These are phyloP conservation scores for Galerina marginata DNA, from an alignment of 768 basidiomycete genomes.

Conservation along the genomic window DNA sequence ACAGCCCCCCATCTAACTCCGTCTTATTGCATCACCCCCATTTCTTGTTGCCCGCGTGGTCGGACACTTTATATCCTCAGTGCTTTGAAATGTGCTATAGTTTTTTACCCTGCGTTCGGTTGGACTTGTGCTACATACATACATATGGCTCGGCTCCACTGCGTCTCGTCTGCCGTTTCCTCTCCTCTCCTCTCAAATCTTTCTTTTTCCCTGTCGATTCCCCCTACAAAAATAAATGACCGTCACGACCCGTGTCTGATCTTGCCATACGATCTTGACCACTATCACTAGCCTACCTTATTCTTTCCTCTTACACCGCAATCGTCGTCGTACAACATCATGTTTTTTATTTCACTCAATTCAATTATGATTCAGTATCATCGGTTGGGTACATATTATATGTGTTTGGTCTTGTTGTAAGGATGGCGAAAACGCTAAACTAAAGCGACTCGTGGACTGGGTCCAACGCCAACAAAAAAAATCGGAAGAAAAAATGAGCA, in stretches of 20 bases:
- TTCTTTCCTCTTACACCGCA: slow-evolving; percentile 48
- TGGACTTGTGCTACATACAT: slow-evolving; percentile 24
- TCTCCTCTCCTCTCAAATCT: slow-evolving; percentile 14
- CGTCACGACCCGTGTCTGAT: slow-evolving; percentile 26
- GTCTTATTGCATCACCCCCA: slow-evolving; percentile 9
- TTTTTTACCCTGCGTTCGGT: slow-evolving; percentile 20
- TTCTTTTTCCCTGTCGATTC: slow-evolving; percentile 17
- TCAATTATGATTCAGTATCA: slow-evolving; percentile 39
- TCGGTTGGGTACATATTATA: not conserved
- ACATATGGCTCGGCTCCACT: slow-evolving; percentile 16
- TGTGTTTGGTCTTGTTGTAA: not conserved
- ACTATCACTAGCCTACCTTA: slow-evolving; percentile 32
- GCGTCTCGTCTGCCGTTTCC: slow-evolving; percentile 14
- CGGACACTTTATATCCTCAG: slow-evolving; percentile 44
- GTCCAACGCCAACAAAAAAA: too few relatives aligned
- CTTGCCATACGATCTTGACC: slow-evolving; percentile 23
- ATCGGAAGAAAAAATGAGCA: too few relatives aligned
- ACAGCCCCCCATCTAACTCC: slow-evolving; percentile 9
- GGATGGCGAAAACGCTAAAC: not conserved
- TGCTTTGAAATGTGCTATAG: slow-evolving; percentile 29
- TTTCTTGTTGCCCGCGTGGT: slow-evolving; percentile 36
- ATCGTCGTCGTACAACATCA: slow-evolving; percentile 43
- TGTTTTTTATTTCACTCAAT: slow-evolving; percentile 53
- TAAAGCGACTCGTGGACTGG: too few relatives aligned
- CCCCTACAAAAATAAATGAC: slow-evolving; percentile 15